These are phyloP conservation scores for Aurantiochytrium sp. DNA, from an alignment of 108 stramenopile species.

Conservation along the genomic window DNA sequence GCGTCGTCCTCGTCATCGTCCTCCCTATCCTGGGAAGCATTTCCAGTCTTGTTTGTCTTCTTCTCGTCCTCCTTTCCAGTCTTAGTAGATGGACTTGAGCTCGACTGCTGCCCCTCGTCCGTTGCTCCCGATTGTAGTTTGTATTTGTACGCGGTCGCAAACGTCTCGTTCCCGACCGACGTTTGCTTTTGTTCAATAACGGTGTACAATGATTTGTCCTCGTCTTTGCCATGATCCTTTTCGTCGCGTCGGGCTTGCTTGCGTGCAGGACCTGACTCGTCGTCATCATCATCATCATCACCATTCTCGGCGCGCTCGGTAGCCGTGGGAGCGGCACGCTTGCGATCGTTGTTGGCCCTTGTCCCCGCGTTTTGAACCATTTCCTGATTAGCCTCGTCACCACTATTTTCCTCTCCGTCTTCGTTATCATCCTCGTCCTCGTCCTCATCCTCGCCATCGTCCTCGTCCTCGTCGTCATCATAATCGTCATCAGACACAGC, in stretches of 20 bases:
- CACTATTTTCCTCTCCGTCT: not conserved
- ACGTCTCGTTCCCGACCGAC: conserved; percentile 38
- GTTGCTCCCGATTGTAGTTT: conserved; percentile 64
- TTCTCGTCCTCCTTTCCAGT: no score
- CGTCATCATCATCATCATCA: no score
- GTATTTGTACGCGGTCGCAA: conserved; percentile 65
- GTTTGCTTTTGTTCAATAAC: conserved; percentile 56
- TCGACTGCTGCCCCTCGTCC: not conserved
- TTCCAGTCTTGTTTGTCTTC: not conserved
- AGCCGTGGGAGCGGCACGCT: no score
- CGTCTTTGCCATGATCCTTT: conserved; percentile 47
- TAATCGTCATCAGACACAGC: conserved; percentile 57
- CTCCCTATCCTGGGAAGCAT: conserved; percentile 40
- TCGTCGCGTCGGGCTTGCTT: no score
- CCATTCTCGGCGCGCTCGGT: no score
- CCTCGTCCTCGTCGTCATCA: conserved; percentile 59
- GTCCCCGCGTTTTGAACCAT: not conserved
- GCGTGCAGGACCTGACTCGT: no score
- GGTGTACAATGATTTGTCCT: conserved; percentile 72
- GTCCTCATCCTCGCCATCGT: conserved; percentile 55
- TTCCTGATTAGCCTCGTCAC: not conserved
- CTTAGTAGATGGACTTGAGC: no score
- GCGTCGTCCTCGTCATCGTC: conserved; percentile 34
- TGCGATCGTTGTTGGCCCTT: no score
- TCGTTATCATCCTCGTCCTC: not conserved